These are phyloP conservation scores for Leishmania martiniquensis DNA, from an alignment of 208 protist species.

Conservation along the genomic window DNA sequence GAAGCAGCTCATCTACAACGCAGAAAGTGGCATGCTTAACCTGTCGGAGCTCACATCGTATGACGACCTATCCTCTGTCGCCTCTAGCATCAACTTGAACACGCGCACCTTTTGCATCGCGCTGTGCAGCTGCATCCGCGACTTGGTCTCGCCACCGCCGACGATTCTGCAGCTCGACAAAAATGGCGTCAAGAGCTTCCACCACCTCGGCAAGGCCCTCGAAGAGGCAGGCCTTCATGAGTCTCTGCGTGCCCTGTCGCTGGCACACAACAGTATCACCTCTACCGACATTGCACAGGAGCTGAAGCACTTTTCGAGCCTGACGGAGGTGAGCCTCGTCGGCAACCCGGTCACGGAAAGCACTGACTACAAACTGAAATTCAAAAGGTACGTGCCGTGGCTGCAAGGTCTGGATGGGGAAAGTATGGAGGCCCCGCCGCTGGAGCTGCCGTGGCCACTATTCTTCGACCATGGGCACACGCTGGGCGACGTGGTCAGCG, in stretches of 20 bases:
- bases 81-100: slow-evolving; percentile 83
- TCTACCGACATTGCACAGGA: slow-evolving; percentile 45
- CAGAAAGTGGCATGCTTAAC: slow-evolving; percentile 54
- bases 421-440: slow-evolving; percentile 49
- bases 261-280: slow-evolving; percentile 65
- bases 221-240: slow-evolving; percentile 67
- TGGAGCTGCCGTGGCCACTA: slow-evolving; percentile 77
- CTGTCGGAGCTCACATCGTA: slow-evolving; percentile 52
- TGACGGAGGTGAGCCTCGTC: slow-evolving; percentile 67
- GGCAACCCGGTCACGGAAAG: slow-evolving; percentile 67
- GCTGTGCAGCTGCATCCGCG: slow-evolving; percentile 70
- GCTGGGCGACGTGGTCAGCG: background rate
- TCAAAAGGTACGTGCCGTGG: slow-evolving; percentile 73
- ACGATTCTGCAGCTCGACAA: slow-evolving; percentile 57
- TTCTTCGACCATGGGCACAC: slow-evolving; percentile 38
- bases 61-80: slow-evolving; percentile 60
- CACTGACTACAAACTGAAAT: slow-evolving; percentile 49
- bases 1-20: slow-evolving; percentile 60
- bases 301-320: slow-evolving; percentile 61
- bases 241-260: slow-evolving; percentile 61
- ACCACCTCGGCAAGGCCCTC: slow-evolving; percentile 62
- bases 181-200: slow-evolving; percentile 66
- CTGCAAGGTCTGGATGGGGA: slow-evolving; percentile 69
- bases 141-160: slow-evolving; percentile 69
- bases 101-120: slow-evolving; percentile 79